Base-by-base conservation (phyloP, 768 basidiomycete genomes). In the Pleurotus djamor region DNA sequence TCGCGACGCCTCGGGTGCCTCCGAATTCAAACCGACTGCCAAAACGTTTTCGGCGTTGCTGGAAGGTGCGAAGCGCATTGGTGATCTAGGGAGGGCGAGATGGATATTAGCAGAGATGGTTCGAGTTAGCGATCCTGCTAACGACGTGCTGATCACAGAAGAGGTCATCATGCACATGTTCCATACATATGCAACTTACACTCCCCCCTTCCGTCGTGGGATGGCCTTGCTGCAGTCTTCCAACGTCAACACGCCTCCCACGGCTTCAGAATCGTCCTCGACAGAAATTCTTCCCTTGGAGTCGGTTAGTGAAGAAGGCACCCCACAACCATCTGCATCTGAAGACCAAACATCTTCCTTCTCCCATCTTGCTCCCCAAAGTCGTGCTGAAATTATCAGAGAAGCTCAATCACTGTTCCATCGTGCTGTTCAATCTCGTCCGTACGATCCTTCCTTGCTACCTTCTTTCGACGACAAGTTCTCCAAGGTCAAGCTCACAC, bases 71-170 rank as follows among this genome's bases (percentile, higher is more conserved):
- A 97, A 94, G 71, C 79, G 93, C 5, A 75, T 87, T 2, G 94
- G 96, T 0, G 96, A 98, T 69, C 72, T 99, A 21, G 78, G 81
- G 3, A 79, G 93, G 50, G 87, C 88, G 28, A 79, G 96, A 64
- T 98, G 95, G 96, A 88, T 98, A 60, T 76, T 98, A 57, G 91
- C 89, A 1, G 94, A 97, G 75, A 84, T 94, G 73, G 80, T 91
- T 28, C 76, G 76, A 37, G 57, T 56, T 9, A 32, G 41, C 21
- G 57, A 50, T 35, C 14, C 48, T 3, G 56, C 55, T 50, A 59
- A 59, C 4, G 70, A 74, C 16, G 68, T 69, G 14, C 71, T 69
- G 14, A 74, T 84, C 28, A 81, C 91, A 61, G 87, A 90, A 57
- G 83, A 87, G 62, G 75, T 89, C 45, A 87, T 97, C 87, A 80